These are phyloP conservation scores for Solanum boliviense DNA, from an alignment of 257 asterid species.

Conservation along the genomic window DNA sequence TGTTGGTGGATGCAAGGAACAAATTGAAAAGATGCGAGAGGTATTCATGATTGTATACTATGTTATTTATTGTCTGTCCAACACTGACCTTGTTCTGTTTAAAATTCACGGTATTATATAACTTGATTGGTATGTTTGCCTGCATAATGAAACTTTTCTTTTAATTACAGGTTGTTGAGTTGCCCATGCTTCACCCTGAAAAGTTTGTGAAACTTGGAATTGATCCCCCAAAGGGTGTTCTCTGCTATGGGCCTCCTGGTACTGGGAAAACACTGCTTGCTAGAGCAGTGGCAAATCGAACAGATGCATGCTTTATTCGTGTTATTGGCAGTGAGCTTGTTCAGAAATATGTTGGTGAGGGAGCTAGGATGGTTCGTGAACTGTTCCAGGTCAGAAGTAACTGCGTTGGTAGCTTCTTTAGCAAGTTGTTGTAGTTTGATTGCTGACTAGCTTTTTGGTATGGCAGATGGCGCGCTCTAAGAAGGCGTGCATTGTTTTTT, in stretches of 20 bases:
- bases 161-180: constrained; percentile 71
- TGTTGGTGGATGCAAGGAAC: constrained; percentile 98
- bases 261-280: constrained; percentile 95
- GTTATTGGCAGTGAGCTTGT: constrained; percentile 98
- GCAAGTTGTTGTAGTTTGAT: neutral
- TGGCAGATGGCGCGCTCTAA: constrained; percentile 98
- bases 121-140: neutral
- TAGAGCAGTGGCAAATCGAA: constrained; percentile 95
- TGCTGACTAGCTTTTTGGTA: neutral
- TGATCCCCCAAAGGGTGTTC: constrained; percentile 97
- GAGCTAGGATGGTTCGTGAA: constrained; percentile 99
- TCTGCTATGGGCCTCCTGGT: constrained; percentile 98
- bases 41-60: constrained; percentile 15
- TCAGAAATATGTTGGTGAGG: constrained; percentile 97
- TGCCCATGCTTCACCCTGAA: constrained; percentile 99
- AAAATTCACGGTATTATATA: neutral
- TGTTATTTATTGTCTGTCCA: neutral
- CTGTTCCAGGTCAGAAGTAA: constrained; percentile 62
- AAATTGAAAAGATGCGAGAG: constrained; percentile 99
- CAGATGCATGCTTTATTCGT: constrained; percentile 96
- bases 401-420: neutral
- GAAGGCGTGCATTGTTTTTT: constrained; percentile 94
- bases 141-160: neutral
- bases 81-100: neutral
- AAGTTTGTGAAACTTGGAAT: constrained; percentile 95